phyloP scores from a whole-genome alignment of 148 eudicot species.

The Pharnaceum exiguum region DNA sequence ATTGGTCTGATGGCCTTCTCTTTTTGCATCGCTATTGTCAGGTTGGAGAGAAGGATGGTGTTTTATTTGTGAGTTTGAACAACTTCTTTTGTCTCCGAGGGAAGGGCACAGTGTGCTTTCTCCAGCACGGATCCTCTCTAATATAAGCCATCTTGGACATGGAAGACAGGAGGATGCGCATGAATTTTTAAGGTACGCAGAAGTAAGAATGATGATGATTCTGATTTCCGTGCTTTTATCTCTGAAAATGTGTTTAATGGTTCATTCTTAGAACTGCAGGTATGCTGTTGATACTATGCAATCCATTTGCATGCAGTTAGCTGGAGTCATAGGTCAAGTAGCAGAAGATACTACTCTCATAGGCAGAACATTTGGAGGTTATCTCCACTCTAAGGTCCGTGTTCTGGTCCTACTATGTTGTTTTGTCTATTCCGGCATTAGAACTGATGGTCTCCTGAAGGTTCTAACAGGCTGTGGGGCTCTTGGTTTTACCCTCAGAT shows the following conservation, averaged over 20 bases:
- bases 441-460: too few relatives aligned
- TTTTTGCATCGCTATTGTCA: constrained; percentile 11
- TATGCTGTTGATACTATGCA: constrained; percentile 35
- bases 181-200: constrained; percentile 27
- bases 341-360: constrained; percentile 27
- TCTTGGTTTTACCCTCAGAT: constrained; percentile 16
- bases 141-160: constrained; percentile 33
- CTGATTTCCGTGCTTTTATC: not conserved
- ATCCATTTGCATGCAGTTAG: constrained; percentile 24
- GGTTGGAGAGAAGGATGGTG: constrained; percentile 34
- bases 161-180: constrained; percentile 37
- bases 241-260: constrained; percentile 6
- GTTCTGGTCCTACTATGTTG: too few relatives aligned
- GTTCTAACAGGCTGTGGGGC: too few relatives aligned
- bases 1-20: not conserved
- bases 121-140: constrained; percentile 25
- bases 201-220: not conserved
- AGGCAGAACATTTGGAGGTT: constrained; percentile 35
- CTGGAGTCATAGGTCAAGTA: constrained; percentile 19
- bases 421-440: too few relatives aligned
- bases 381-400: constrained; percentile 31
- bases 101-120: constrained; percentile 26
- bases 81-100: constrained; percentile 21
- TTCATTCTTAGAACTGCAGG: constrained; percentile 22
- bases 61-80: constrained; percentile 34